These are phyloP conservation scores for Aspergillus jensenii DNA, from an alignment of 2,329 filamentous ascomycete species.

Conservation along the genomic window DNA sequence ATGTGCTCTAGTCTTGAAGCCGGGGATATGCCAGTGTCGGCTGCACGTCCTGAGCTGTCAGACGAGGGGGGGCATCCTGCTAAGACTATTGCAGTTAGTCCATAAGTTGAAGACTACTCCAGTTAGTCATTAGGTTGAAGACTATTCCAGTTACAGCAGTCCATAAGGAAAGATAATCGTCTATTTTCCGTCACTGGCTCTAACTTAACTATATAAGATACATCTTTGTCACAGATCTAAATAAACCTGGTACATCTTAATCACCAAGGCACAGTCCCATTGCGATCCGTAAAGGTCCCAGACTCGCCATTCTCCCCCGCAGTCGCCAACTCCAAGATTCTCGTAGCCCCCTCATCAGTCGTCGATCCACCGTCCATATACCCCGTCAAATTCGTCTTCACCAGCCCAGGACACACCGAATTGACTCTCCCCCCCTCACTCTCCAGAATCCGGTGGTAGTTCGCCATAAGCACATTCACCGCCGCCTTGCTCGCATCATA, in stretches of 20 bases:
- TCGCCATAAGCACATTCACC: not conserved
- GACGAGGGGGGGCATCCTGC: no score
- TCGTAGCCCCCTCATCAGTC: not conserved
- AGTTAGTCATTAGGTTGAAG: no score
- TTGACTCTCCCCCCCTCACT: not conserved
- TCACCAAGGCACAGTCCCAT: not conserved
- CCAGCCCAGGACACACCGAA: not conserved
- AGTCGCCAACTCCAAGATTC: not conserved
- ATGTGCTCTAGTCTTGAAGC: no score
- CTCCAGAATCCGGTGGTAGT: not conserved
- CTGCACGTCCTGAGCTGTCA: no score
- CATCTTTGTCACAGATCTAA: no score
- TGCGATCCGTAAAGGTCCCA: not conserved
- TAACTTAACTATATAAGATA: no score
- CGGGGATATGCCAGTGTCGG: no score
- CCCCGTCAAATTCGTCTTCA: not conserved
- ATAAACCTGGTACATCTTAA: not conserved
- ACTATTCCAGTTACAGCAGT: no score
- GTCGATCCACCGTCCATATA: not conserved
- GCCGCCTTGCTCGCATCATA: not conserved
- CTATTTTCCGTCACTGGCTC: no score
- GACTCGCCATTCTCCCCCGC: not conserved
- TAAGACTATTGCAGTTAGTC: no score
- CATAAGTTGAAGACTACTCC: no score
- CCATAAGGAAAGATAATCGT: no score